Evolutionary conservation across 177 flowering plant genomes (phyloP), one percentile per base, ranked within the genome.

Genomic region (Vitis hybrid): DNA sequence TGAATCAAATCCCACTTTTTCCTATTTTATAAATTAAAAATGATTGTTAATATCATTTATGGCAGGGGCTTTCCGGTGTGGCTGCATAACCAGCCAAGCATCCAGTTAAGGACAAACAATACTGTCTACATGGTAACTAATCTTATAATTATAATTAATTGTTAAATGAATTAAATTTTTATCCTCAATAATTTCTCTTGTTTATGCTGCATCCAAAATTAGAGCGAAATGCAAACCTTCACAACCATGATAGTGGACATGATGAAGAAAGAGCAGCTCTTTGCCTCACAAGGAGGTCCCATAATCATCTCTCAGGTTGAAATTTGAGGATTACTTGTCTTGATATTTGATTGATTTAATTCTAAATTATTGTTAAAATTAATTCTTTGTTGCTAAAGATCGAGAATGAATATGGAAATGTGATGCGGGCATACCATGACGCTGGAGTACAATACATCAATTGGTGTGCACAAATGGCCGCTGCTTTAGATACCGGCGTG

Each of bases 211-310:
- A 30, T 39, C 12, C 2, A 14, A 17, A 64, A 64, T 15, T 60
- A 82, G 80, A 71, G 76, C 56, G 82, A 77, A 54, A 84, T 84
- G 85, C 51, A 74, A 65, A 76, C 11, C 13, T 84, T 84, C 66
- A 78, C 82, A 1, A 70, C 78, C 1, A 2, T 69, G 64, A 81
- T 83, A 6, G 83, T 81, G 12, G 61, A 76, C 68, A 73, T 71
- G 81, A 34, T 78, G 66, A 81, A 74, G 14, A n/a, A 57, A 1
- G 77, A 74, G 51, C 79, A 76, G 0, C 69, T 83, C 2, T 79
- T 81, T 71, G 82, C 82, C 17, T 64, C 81, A 7, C 84, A 83
- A 77, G 84, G 86, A 6, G 86, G 84, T 11, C 84, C 82, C 4
- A 83, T 83, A 3, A 83, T 83, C 18, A 39, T 83, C 32, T 71